Evolutionary conservation across 2,329 filamentous ascomycete species (phyloP), one percentile per base, ranked within the genome.

Genomic region (Ophiocordyceps camponoti-leonardi): DNA sequence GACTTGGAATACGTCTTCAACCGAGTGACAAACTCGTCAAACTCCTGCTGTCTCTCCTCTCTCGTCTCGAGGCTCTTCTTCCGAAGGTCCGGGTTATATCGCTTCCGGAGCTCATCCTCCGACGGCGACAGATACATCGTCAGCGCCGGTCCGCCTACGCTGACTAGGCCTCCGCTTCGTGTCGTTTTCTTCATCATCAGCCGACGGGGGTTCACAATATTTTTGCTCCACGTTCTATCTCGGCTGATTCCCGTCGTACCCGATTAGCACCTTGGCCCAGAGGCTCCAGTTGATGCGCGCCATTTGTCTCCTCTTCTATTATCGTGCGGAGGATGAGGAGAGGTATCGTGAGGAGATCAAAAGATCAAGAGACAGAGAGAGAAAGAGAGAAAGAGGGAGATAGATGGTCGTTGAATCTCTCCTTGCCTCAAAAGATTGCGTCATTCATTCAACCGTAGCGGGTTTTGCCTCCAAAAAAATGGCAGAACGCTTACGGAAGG

Each of bases 51-150:
- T 49, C 76, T 75, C 60, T 83, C 77, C 47, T 81, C 72, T 18
- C 86, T 76, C 48, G 80, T 76, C 62, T 88, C 87, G n/a, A 94
- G 67, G 50, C 84, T 87, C 57, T 83, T 77, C 62, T 85, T 84
- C 59, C 92, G 84, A n/a, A 98, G 74, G 31, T 96, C 92, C 1
- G 90, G 90, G 62, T 90, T 96, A 68, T 96, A 96, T 63, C 74
- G 79, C 67, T 86, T 72, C 70, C 93, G 87, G 40, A 98, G 73
- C 66, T 96, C 87, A 63, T 95, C 92, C 54, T 95, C 87, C 13
- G 83, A 82, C 2, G 92, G 92, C 42, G 75, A 75, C 42, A 93
- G 67, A 61, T 79, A 94, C 65, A 81, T 76, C 41, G 90, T 83
- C 45, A 96, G 67, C 16, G 83, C 81, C 22, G 92, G 92, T 4